These are phyloP conservation scores for Penicillium oxalicum DNA, from an alignment of 2,329 filamentous ascomycete species.

Conservation along the genomic window DNA sequence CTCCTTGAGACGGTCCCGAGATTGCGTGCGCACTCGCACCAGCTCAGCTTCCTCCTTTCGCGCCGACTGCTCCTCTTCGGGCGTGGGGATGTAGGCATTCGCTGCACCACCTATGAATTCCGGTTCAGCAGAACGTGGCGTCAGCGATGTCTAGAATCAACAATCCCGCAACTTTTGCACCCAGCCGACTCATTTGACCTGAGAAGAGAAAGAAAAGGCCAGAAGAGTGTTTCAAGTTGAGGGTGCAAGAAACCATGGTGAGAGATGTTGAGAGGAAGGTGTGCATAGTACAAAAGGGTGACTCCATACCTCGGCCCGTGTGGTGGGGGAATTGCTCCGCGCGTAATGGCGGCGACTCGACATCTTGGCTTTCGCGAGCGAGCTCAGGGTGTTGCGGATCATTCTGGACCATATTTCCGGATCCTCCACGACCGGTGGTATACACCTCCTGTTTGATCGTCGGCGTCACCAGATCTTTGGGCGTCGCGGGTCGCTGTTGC, in stretches of 20 bases:
- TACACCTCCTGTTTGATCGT: slow-evolving; percentile 76
- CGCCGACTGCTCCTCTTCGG: slow-evolving; percentile 21
- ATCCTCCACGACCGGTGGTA: slow-evolving; percentile 83
- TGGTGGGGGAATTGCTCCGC: slow-evolving; percentile 36
- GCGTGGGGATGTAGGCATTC: slow-evolving; percentile 30
- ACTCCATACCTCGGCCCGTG: slow-evolving; percentile 38
- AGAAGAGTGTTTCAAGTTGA: too few relatives aligned
- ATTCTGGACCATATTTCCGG: slow-evolving; percentile 78
- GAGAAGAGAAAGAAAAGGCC: too few relatives aligned
- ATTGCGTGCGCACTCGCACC: slow-evolving; percentile 26
- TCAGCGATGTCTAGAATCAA: background rate
- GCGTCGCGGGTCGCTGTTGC: slow-evolving; percentile 45
- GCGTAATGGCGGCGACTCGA: slow-evolving; percentile 51
- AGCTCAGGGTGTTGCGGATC: slow-evolving; percentile 60
- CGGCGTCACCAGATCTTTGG: slow-evolving; percentile 70
- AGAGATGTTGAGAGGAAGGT: too few relatives aligned
- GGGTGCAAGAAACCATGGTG: too few relatives aligned
- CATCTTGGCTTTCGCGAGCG: slow-evolving; percentile 76
- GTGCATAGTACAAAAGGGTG: too few relatives aligned
- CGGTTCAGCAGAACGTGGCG: background rate
- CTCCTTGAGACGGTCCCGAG: slow-evolving; percentile 25
- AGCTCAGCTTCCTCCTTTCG: slow-evolving; percentile 32
- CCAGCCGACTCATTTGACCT: background rate
- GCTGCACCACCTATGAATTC: slow-evolving; percentile 29
- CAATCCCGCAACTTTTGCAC: too few relatives aligned